Evolutionary conservation across 345 rosid species (phyloP), one percentile per base, ranked within the genome.

Genomic region (Iberis pinnata): DNA sequence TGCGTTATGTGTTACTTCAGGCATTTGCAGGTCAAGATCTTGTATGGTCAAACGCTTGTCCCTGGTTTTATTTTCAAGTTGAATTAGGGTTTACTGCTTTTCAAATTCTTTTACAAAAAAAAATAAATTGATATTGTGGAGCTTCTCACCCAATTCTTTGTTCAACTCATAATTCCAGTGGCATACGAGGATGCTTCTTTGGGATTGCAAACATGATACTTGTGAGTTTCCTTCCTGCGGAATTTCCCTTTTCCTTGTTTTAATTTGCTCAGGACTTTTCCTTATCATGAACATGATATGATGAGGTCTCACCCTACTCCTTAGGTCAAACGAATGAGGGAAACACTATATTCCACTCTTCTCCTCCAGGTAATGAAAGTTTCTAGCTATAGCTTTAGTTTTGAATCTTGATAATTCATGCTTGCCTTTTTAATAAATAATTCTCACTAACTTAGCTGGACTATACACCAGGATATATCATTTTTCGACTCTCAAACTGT

Each of bases 131-230:
- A 55, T 64, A 53, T 56, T 64, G 31, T 46, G 40, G 56, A 58
- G 32, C 48, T 68, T 59, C 76, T 76, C 64, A 78, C 42, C 17
- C 22, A 42, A 9, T 47, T 8, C 44, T 62, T 19, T 77, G 38
- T 76, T 56, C 36, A 55, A 31, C 46, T 76, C 43, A 63, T 62
- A 54, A 63, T 55, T 73, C 53, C 89, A 87, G 98, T 56, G 98
- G 96, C 56, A 60, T 87, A 61, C 71, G 98, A 38, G 98, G 98
- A 67, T 82, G 83, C 89, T 92, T 72, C 69, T 87, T 87, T 70
- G 84, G 96, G 73, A 77, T 92, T 61, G 95, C 96, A 13, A 92
- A 92, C 70, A 87, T 87, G 98, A 83, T 92, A 65, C 95, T 92
- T 66, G 98, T 92, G 77, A 82, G 96, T 84, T 71, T 16, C 37